Conservation (phyloP, 2,329 filamentous ascomycete genomes). For the Fusarium xylarioides region DNA sequence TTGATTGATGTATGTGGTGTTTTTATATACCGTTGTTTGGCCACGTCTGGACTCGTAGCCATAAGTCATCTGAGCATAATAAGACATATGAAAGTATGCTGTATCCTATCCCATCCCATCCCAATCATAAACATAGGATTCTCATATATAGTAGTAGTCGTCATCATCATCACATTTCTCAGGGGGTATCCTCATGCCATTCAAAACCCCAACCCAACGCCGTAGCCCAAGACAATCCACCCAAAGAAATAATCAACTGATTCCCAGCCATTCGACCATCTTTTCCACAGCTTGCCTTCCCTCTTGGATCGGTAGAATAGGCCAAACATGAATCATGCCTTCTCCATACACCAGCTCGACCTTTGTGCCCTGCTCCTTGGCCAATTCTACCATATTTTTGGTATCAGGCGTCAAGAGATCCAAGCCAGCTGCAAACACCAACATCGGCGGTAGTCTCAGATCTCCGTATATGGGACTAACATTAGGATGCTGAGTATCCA, state of each 20-base stretch:
- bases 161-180: conserved; percentile 4
- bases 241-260: neutral
- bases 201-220: conserved; percentile 17
- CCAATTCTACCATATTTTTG: conserved; percentile 42
- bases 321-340: conserved; percentile 49
- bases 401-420: conserved; percentile 45
- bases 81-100: neutral
- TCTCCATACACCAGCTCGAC: conserved; percentile 43
- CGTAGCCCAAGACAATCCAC: conserved; percentile 8
- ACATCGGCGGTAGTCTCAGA: conserved; percentile 43
- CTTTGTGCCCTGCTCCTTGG: conserved; percentile 36
- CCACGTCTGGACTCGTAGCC: neutral
- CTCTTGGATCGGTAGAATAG: conserved; percentile 44
- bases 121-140: neutral
- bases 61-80: neutral
- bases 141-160: neutral
- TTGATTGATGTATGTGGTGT: neutral
- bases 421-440: conserved; percentile 42
- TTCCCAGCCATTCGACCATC: conserved; percentile 42
- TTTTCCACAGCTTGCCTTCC: conserved; percentile 39
- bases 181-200: conserved; percentile 17
- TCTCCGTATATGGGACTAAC: conserved; percentile 46
- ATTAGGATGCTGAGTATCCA: conserved; percentile 38
- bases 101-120: neutral
- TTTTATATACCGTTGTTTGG: neutral